phyloP scores from a whole-genome alignment of 352 stramenopile species.

The Thraustochytrium sp. region DNA sequence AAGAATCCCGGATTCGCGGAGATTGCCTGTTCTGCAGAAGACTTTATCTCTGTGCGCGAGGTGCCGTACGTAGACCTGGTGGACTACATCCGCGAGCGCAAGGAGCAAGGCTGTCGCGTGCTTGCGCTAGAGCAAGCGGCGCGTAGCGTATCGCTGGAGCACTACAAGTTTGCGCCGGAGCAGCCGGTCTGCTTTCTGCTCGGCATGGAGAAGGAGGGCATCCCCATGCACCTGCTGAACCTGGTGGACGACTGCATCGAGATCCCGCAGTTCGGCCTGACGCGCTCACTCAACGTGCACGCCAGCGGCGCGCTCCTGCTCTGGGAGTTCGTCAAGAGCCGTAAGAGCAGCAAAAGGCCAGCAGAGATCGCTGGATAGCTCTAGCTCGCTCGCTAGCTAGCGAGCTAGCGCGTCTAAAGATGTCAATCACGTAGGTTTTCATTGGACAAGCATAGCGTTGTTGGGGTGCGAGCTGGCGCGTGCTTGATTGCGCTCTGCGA shows the following conservation, averaged over 20 bases:
- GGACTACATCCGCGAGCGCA: slow-evolving; percentile 63
- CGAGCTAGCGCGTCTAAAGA: neutral
- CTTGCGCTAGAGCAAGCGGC: slow-evolving; percentile 89
- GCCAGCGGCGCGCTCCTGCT: slow-evolving; percentile 87
- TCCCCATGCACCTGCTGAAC: slow-evolving; percentile 87
- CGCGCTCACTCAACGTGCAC: slow-evolving; percentile 93
- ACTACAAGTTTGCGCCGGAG: slow-evolving; percentile 68
- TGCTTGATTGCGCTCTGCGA: neutral
- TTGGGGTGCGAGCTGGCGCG: neutral
- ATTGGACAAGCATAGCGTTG: neutral
- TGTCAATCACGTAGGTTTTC: neutral
- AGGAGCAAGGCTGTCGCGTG: slow-evolving; percentile 78
- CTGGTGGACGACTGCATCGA: slow-evolving; percentile 91
- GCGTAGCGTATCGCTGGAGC: slow-evolving; percentile 70
- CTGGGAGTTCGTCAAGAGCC: slow-evolving; percentile 92
- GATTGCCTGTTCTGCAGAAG: slow-evolving; percentile 82
- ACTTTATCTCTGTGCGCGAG: slow-evolving; percentile 89
- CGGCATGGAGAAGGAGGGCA: slow-evolving; percentile 91
- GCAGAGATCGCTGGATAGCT: neutral
- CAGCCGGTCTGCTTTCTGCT: slow-evolving; percentile 85
- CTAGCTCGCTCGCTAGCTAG: neutral
- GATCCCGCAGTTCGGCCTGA: slow-evolving; percentile 93
- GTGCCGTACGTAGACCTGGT: slow-evolving; percentile 50
- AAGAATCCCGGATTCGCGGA: slow-evolving; percentile 81
- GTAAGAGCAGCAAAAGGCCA: neutral